Evolutionary conservation across 768 basidiomycete species (phyloP), one percentile per base, ranked within the genome.

Genomic region (Trametes gibbosa): DNA sequence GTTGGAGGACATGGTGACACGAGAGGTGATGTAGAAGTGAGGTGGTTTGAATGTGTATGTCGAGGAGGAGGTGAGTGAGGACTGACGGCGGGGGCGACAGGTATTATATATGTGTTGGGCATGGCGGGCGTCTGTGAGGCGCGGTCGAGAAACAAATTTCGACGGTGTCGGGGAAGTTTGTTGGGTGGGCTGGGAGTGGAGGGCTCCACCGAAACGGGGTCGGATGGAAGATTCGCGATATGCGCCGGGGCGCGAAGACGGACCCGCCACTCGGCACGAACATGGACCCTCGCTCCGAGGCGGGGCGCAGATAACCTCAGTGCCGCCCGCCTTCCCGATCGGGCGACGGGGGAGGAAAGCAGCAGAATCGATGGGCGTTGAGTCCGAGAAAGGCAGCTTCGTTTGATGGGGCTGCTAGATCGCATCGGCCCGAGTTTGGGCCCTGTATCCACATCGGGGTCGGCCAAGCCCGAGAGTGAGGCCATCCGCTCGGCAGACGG

Each of bases 1-100:
- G 55, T 37, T 46, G 45, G 53, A 43, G 63, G 69, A 67, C 68
- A 69, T 69, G 41, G 24, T 59, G 55, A 32, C 12, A 34, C 47
- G 17, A 19, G 21, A 35, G 34, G 32, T n/a, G 43, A 23, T 53
- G 51, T 57, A 41, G 47, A 59, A 21, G 34, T 51, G 51, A 48
- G 51, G 53, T 59, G 41, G 16, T 24, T 19, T 16, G 34, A n/a
- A 41, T 53, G 45, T 34, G 19, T 41, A 19, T 42, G 58, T 51
- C 37, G 52, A 41, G 54, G 27, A 50, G 58, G 40, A n/a, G 34
- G 16, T 53, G 40, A 56, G 47, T 56, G 55, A 42, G 48, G 55
- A 32, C 10, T 19, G 46, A 56, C 16, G 47, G 24, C 17, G 25
- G 41, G n/a, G 24, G 24, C 34, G 35, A 43, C 43, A 6, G 24